Evolutionary conservation across 176 grass and related monocot genomes (phyloP).

Genomic region (Eremochloa ophiuroides): DNA sequence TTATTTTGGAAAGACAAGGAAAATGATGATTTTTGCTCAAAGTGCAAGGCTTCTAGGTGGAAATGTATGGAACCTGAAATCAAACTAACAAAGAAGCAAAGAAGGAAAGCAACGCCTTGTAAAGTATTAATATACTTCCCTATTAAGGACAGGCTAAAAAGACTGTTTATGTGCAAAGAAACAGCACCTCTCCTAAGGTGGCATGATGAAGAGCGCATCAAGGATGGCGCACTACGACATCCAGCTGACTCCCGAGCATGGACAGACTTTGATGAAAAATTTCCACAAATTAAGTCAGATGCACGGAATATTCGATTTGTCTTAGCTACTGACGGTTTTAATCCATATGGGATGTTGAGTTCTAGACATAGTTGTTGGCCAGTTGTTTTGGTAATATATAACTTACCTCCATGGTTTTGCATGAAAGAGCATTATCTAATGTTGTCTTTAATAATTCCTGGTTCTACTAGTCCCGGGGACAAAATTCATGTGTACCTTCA

Average conservation of each 20-base stretch:
- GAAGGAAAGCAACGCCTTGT: neutral
- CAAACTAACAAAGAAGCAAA: neutral
- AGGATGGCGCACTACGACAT: neutral
- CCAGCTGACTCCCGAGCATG: neutral
- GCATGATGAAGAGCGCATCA: too few relatives aligned
- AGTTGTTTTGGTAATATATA: too few relatives aligned
- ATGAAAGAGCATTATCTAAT: too few relatives aligned
- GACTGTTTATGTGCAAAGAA: too few relatives aligned
- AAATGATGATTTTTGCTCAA: too few relatives aligned
- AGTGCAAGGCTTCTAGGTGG: neutral
- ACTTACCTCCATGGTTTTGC: too few relatives aligned
- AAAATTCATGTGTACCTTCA: neutral
- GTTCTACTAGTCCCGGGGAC: neutral
- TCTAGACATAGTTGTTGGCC: too few relatives aligned
- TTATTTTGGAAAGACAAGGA: too few relatives aligned
- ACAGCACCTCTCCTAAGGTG: too few relatives aligned
- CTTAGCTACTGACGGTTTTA: neutral
- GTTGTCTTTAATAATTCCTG: too few relatives aligned
- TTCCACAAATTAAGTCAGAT: neutral
- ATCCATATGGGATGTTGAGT: neutral
- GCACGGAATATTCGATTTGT: neutral
- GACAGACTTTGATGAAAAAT: neutral
- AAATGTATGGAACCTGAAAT: neutral
- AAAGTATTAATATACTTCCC: neutral
- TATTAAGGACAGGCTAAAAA: too few relatives aligned